Evolutionary conservation across 139 green algal genomes (phyloP).

Genomic region (Picochlorum sp.): DNA sequence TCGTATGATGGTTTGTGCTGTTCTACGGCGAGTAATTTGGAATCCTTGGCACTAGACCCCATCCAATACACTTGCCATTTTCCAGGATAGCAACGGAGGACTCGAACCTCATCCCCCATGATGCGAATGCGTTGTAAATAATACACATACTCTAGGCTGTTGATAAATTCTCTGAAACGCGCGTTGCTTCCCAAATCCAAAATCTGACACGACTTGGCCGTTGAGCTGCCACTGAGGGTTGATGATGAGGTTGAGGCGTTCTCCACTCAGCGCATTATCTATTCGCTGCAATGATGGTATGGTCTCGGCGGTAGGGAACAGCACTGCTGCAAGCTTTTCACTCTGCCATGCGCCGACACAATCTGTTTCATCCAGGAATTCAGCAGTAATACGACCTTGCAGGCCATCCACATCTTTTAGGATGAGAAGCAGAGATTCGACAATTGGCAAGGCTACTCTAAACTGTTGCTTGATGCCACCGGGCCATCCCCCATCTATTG

Average conservation of each 20-base stretch:
- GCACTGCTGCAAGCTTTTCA: constrained; percentile 31
- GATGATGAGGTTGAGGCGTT: constrained; percentile 55
- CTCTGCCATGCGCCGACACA: constrained; percentile 48
- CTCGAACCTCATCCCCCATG: constrained; percentile 49
- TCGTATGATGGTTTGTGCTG: constrained; percentile 28
- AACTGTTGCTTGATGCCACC: constrained; percentile 85
- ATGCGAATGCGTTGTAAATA: constrained; percentile 47
- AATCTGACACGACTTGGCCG: constrained; percentile 50
- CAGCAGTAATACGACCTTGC: constrained; percentile 27
- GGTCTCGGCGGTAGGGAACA: constrained; percentile 44
- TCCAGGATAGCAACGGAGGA: constrained; percentile 50
- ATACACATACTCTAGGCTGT: constrained; percentile 50
- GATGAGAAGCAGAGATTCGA: constrained; percentile 60
- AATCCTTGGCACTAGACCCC: constrained; percentile 3
- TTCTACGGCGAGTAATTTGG: constrained; percentile 23
- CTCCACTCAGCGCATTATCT: constrained; percentile 27
- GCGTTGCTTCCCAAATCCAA: constrained; percentile 49
- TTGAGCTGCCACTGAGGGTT: constrained; percentile 72
- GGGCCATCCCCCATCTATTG: constrained; percentile 40
- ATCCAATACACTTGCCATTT: constrained; percentile 55
- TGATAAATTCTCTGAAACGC: constrained; percentile 46
- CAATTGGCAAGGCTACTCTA: constrained; percentile 44
- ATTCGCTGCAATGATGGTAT: constrained; percentile 25
- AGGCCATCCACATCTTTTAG: constrained; percentile 51
- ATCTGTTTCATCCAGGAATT: constrained; percentile 43